Percentiles rank a stretch among this genome's conserved stretches.
Conservation (phyloP, 805 yeast species). For the Tetrapisispora namnaoensis region DNA sequence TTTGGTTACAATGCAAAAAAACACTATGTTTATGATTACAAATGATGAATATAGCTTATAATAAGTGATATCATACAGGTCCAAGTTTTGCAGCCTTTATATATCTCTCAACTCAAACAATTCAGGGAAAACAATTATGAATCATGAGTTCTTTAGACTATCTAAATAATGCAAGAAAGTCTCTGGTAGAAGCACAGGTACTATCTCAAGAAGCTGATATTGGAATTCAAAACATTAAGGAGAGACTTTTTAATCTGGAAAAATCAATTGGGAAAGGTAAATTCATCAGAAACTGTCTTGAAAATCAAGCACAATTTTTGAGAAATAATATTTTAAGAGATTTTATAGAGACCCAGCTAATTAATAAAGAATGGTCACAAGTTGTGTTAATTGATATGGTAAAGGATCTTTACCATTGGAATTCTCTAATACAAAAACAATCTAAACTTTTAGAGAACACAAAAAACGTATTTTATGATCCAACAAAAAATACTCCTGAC, state of each 20-base stretch:
- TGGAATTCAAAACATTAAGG: slow-evolving; percentile 28
- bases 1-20: too few species aligned
- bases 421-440: slow-evolving; percentile 27
- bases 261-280: slow-evolving; percentile 12
- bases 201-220: slow-evolving; percentile 43
- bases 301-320: slow-evolving; percentile 39
- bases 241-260: background rate
- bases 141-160: slow-evolving; percentile 22
- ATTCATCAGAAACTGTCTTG: slow-evolving; percentile 37
- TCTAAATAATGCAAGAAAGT: slow-evolving; percentile 39
- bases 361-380: slow-evolving; percentile 18
- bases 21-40: too few species aligned
- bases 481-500: slow-evolving; percentile 1
- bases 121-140: background rate
- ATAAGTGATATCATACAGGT: too few species aligned
- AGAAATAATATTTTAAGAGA: slow-evolving; percentile 22
- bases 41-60: too few species aligned
- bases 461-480: slow-evolving; percentile 25
- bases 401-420: slow-evolving; percentile 22
- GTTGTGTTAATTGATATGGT: slow-evolving; percentile 14
- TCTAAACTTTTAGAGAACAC: slow-evolving; percentile 30
- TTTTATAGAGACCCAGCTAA: slow-evolving; percentile 25
- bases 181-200: slow-evolving; percentile 40
- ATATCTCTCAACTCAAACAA: too few species aligned
- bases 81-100: too few species aligned